These are phyloP conservation scores for Microbotryum violaceum DNA, from an alignment of 1,284 basidiomycete species.

Conservation along the genomic window DNA sequence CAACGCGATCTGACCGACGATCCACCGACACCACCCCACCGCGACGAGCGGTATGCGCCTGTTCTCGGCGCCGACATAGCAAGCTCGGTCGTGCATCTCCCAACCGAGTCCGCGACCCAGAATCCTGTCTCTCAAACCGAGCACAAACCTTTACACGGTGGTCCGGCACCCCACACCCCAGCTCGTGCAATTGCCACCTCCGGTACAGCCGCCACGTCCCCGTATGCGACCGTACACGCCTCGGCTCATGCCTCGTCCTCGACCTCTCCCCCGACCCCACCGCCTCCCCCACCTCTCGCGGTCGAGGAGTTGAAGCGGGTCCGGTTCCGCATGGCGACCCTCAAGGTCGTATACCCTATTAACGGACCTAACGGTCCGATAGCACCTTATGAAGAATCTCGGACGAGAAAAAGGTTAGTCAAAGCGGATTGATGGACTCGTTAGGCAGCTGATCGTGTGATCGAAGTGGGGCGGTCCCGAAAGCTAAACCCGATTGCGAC, in stretches of 20 bases:
- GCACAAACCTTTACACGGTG: not conserved
- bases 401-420: too few relatives aligned
- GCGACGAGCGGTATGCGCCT: too few relatives aligned
- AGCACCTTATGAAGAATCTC: not conserved
- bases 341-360: slow-evolving; percentile 38
- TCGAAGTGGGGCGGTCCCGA: too few relatives aligned
- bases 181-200: not conserved
- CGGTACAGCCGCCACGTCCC: not conserved
- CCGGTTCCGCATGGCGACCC: slow-evolving; percentile 36
- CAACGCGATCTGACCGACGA: not conserved
- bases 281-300: slow-evolving; percentile 19
- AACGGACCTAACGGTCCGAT: slow-evolving; percentile 28
- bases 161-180: slow-evolving; percentile 5
- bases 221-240: slow-evolving; percentile 5
- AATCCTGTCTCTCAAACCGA: too few relatives aligned
- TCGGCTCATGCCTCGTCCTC: not conserved
- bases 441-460: too few relatives aligned
- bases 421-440: too few relatives aligned
- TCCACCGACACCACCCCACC: too few relatives aligned
- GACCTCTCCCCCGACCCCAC: not conserved
- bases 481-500: slow-evolving; percentile 61
- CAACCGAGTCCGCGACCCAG: too few relatives aligned
- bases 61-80: too few relatives aligned
- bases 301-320: slow-evolving; percentile 34
- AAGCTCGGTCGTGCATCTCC: too few relatives aligned